These are phyloP conservation scores for Amesomyces nigricolor DNA, from an alignment of 2,329 filamentous ascomycete genomes.

Conservation along the genomic window DNA sequence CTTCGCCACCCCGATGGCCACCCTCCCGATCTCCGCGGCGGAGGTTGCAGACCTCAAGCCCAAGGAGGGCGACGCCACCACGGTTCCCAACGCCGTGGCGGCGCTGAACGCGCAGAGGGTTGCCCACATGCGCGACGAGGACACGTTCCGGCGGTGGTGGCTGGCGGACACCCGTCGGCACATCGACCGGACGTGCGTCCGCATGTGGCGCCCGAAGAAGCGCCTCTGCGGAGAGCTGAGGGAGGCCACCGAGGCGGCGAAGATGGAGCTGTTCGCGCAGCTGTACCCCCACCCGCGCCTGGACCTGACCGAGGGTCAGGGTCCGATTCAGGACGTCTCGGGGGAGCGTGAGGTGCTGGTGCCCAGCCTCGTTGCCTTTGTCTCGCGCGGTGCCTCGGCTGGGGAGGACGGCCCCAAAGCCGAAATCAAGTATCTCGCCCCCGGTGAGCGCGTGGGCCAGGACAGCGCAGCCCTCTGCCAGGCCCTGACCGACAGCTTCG, in stretches of 20 bases:
- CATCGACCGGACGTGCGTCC: background rate
- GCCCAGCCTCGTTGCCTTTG: slow-evolving; percentile 1
- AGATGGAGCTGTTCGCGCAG: background rate
- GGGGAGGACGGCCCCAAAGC: background rate
- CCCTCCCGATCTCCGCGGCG: background rate
- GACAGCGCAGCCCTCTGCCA: background rate
- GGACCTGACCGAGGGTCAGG: background rate
- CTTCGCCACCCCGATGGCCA: background rate
- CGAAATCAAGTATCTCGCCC: background rate
- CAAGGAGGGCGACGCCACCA: background rate
- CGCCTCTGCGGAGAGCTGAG: background rate
- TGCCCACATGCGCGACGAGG: background rate
- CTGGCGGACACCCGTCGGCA: background rate
- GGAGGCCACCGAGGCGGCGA: background rate
- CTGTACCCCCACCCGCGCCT: background rate
- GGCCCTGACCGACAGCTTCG: background rate
- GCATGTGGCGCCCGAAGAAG: background rate
- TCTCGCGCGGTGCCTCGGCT: background rate
- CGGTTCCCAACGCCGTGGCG: background rate
- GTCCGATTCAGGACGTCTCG: too few species aligned
- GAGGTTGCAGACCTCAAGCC: background rate
- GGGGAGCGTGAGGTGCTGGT: background rate
- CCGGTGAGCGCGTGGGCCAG: background rate
- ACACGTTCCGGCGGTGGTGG: background rate
- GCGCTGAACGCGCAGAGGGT: background rate